Base-by-base conservation (phyloP, 2,329 filamentous ascomycete genomes). In the Aspergillus intermedius region DNA sequence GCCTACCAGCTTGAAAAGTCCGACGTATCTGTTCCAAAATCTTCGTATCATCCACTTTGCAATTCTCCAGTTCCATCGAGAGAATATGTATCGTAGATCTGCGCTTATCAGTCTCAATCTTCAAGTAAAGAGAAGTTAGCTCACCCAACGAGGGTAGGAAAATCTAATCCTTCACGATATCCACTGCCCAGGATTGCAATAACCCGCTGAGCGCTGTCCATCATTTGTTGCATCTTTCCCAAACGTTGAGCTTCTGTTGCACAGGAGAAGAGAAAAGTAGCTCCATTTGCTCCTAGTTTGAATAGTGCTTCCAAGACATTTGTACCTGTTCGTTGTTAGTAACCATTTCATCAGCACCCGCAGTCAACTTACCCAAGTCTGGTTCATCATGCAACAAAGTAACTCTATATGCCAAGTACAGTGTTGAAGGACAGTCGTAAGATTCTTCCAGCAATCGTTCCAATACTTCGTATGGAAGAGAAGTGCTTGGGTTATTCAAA, bases 181-280 rank as follows among this genome's bases (percentile, higher is more conserved):
- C 60, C 67, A 45, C 75, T 72, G 21, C 80, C 72, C 50, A 77
- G 75, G 46, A 76, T 79, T 23, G 81, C 74, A 12, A 86, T 69
- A 1, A 89, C 72, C 49, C 77, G 74, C 54, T 80, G 79, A 42
- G 91, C 63, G 9, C 80, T 78, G 25, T 74, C 64, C 10, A 84
- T 69, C 2, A 83, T 79, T 53, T 84, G 81, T 0, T 72, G 53
- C 45, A 78, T 82, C 52, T 88, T 80, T 0, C 82, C 81, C 1
- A 73, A 72, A 53, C 81, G 74, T 44, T 90, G 83, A 2, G 88
- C 86, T 64, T 94, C 88, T 23, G 88, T 71, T 19, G 88, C 80
- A 58, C 90, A 95, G 1, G 88, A 87, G 54, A 91, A 89, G 1
- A 96, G 73, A 40, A 89, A 79, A 12, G 82, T 81, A 17, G 75